phyloP scores from a whole-genome alignment of 1,284 basidiomycete genomes.

The Salmacisia buchloeana region DNA sequence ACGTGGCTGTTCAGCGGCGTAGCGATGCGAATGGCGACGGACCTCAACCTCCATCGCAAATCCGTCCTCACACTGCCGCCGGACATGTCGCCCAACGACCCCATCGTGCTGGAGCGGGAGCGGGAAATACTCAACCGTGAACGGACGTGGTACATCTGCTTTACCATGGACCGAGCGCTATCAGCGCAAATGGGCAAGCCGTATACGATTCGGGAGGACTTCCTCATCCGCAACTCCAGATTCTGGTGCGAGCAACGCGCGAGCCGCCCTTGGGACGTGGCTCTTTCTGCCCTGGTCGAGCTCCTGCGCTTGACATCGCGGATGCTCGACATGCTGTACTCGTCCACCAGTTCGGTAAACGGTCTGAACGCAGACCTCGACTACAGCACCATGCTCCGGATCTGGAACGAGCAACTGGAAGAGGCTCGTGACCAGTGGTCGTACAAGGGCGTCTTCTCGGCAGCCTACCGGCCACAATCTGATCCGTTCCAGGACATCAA shows the following conservation, averaged over 20 bases:
- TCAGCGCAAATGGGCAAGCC: constrained; percentile 92
- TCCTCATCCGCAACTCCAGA: constrained; percentile 68
- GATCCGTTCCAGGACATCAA: constrained; percentile 5
- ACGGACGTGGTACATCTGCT: constrained; percentile 88
- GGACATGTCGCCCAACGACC: constrained; percentile 45
- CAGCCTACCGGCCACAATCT: not conserved
- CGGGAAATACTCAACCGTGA: constrained; percentile 88
- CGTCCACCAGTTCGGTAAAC: constrained; percentile 70
- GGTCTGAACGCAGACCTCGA: constrained; percentile 82
- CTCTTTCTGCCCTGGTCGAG: constrained; percentile 36
- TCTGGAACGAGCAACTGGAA: constrained; percentile 72
- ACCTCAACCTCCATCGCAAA: constrained; percentile 90
- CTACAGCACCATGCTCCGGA: constrained; percentile 73
- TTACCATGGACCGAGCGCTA: constrained; percentile 71
- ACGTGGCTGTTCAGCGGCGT: constrained; percentile 66
- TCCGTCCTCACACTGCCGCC: constrained; percentile 59
- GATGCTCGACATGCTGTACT: constrained; percentile 82
- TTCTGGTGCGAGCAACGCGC: constrained; percentile 58
- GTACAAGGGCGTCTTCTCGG: constrained; percentile 26
- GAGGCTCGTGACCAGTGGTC: constrained; percentile 66
- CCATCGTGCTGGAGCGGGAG: constrained; percentile 58
- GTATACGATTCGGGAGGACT: constrained; percentile 78
- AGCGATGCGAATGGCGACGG: constrained; percentile 78
- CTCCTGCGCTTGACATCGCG: constrained; percentile 57
- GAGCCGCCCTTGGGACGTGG: constrained; percentile 44